phyloP scores from a whole-genome alignment of 371 early-diverging fungal genomes.

The Mucor indicus region DNA sequence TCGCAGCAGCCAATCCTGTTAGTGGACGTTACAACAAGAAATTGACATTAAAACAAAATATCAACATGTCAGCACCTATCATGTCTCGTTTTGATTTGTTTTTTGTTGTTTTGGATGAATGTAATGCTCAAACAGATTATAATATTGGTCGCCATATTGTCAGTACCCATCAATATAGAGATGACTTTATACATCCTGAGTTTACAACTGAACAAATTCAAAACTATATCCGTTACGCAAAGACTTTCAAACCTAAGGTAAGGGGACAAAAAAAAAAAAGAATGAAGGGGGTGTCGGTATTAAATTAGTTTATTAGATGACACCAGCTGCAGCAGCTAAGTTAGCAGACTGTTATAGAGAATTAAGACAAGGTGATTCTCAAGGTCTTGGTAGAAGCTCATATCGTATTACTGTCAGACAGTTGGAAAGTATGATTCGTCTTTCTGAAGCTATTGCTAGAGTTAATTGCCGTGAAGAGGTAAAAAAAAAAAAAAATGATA shows the following conservation, averaged over 20 bases:
- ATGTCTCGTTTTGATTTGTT: slow-evolving; percentile 99
- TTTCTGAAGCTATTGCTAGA: slow-evolving; percentile 97
- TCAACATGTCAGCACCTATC: slow-evolving; percentile 97
- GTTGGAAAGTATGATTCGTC: slow-evolving; percentile 96
- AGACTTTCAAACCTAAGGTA: slow-evolving; percentile 82
- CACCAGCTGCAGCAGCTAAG: slow-evolving; percentile 74
- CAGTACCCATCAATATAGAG: slow-evolving; percentile 81
- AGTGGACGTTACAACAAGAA: slow-evolving; percentile 96
- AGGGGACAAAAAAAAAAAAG: not conserved
- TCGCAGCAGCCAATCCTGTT: slow-evolving; percentile 99
- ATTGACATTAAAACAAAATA: slow-evolving; percentile 95
- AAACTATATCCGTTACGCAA: slow-evolving; percentile 88
- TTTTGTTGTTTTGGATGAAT: slow-evolving; percentile 98
- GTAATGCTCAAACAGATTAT: slow-evolving; percentile 89
- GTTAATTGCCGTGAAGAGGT: slow-evolving; percentile 81
- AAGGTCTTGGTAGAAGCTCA: slow-evolving; percentile 71
- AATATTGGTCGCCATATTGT: slow-evolving; percentile 95
- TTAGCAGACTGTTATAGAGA: slow-evolving; percentile 89
- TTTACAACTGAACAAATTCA: slow-evolving; percentile 79
- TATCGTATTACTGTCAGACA: slow-evolving; percentile 99
- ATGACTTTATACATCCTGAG: slow-evolving; percentile 68
- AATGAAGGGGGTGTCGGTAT: not conserved
- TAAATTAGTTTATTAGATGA: slow-evolving; percentile 44
- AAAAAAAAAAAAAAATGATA: slow-evolving; percentile 3
- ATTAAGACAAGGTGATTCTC: slow-evolving; percentile 87